Conservation (phyloP, 805 yeast genomes). For the Metschnikowia kofuensis region DNA sequence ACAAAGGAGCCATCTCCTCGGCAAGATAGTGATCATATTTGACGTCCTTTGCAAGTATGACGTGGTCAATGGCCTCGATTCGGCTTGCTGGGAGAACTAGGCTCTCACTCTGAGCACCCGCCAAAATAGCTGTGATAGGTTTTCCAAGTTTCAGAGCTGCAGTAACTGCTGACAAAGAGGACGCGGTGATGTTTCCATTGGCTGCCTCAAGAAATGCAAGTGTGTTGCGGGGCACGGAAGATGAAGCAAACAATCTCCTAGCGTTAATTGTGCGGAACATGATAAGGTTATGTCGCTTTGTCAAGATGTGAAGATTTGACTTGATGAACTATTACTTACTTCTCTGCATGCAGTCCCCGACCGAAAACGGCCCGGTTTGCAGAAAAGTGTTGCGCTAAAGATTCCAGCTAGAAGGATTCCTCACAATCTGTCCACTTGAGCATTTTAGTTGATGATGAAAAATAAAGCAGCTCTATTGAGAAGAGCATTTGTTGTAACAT, state of each 20-base stretch:
- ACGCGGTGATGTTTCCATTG: slow-evolving; percentile 55
- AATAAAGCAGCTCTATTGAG: no score
- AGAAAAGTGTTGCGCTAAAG: no score
- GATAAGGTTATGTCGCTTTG: background rate
- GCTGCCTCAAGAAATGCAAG: slow-evolving; percentile 71
- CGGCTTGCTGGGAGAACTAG: slow-evolving; percentile 49
- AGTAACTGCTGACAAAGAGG: slow-evolving; percentile 65
- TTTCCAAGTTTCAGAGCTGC: slow-evolving; percentile 78
- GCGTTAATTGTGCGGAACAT: slow-evolving; percentile 14
- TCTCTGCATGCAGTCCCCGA: background rate
- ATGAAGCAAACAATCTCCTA: slow-evolving; percentile 13
- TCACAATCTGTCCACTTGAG: background rate
- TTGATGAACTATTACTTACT: background rate
- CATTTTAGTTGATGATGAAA: no score
- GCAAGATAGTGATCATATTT: slow-evolving; percentile 72
- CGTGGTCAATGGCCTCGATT: slow-evolving; percentile 51
- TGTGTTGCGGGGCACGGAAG: slow-evolving; percentile 39
- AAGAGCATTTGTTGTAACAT: no score
- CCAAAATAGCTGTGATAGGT: slow-evolving; percentile 75
- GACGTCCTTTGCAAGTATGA: slow-evolving; percentile 55
- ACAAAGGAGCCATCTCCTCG: slow-evolving; percentile 74
- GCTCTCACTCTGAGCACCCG: slow-evolving; percentile 59
- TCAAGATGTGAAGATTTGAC: no score
- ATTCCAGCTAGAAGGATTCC: background rate
- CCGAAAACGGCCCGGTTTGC: background rate